phyloP scores from a whole-genome alignment of 176 grass and related monocot genomes.

The Aegilops umbellulata region DNA sequence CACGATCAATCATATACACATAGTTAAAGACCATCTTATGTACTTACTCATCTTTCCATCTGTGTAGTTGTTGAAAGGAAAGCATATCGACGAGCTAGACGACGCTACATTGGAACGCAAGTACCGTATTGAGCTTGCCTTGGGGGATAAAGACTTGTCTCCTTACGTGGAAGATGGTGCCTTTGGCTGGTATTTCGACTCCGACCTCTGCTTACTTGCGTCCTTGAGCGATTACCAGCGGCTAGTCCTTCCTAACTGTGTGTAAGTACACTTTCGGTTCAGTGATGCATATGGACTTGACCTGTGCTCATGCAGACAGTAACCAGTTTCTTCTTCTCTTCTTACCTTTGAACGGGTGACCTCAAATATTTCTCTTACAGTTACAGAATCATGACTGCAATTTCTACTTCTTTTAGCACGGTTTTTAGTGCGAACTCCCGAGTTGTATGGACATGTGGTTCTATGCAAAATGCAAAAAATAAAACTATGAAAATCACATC shows the following conservation, averaged over 20 bases:
- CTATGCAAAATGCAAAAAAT: background rate
- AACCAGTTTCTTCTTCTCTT: background rate
- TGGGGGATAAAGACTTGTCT: background rate
- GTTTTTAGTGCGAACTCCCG: no score
- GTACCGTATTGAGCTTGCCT: background rate
- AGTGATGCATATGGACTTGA: no score
- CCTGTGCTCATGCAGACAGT: background rate
- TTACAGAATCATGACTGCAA: background rate
- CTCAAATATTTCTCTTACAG: background rate
- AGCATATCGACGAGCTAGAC: background rate
- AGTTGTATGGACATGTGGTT: no score
- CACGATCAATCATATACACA: no score
- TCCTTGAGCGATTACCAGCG: background rate
- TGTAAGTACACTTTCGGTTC: background rate
- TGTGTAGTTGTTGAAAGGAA: background rate
- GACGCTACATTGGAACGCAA: background rate
- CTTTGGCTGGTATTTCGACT: background rate
- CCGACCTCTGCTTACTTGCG: background rate
- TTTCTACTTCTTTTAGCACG: background rate
- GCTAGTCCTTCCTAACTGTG: background rate
- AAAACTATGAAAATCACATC: background rate
- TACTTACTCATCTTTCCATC: no score
- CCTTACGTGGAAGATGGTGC: no score
- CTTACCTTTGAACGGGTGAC: background rate
- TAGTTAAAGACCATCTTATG: no score